phyloP scores from a whole-genome alignment of 495 filamentous ascomycete genomes.

The Neurospora sp. region DNA sequence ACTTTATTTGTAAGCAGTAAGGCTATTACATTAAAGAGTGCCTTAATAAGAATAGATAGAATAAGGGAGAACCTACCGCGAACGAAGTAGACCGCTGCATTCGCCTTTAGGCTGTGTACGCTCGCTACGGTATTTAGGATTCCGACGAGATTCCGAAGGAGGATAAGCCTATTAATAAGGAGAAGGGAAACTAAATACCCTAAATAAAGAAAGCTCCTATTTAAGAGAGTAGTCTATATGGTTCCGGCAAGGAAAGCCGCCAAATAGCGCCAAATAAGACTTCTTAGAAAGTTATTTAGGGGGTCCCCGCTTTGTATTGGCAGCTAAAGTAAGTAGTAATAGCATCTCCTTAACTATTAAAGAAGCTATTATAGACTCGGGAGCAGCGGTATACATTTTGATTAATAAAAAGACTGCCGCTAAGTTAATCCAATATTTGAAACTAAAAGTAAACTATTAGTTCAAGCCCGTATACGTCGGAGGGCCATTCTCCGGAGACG shows the following conservation, averaged over 20 bases:
- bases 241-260: background rate
- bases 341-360: background rate
- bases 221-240: background rate
- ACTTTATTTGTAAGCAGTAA: too few relatives aligned
- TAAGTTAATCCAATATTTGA: background rate
- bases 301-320: background rate
- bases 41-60: background rate
- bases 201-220: background rate
- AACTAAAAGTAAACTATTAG: background rate
- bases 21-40: background rate
- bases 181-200: background rate
- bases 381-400: background rate
- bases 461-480: background rate
- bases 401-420: background rate
- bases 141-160: background rate
- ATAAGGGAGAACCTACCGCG: background rate
- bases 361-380: background rate
- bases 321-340: background rate
- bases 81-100: fast-evolving
- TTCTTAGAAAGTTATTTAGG: background rate
- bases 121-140: background rate
- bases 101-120: background rate
- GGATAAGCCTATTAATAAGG: background rate
- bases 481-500: background rate
- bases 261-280: background rate